These are phyloP conservation scores for Emmonsiellopsis sp. DNA, from an alignment of 2,329 filamentous ascomycete species.

Conservation along the genomic window DNA sequence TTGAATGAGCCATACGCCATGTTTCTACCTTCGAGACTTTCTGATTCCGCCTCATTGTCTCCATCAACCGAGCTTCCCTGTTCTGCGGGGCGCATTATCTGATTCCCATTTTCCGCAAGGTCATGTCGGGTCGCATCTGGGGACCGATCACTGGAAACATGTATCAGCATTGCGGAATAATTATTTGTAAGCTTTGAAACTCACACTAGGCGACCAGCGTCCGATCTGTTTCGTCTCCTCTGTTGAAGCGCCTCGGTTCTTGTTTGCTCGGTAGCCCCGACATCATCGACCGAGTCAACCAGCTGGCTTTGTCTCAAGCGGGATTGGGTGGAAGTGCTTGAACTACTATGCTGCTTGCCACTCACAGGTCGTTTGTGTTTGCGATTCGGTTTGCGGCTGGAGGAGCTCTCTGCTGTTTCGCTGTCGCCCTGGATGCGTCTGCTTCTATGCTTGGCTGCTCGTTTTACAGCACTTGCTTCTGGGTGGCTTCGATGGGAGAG, in stretches of 20 bases:
- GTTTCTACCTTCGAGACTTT: constrained; percentile 10
- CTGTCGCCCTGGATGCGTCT: constrained; percentile 20
- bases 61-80: not conserved
- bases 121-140: not conserved
- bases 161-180: not conserved
- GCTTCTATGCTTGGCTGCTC: constrained; percentile 28
- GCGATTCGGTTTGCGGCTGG: not conserved
- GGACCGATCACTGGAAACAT: not conserved
- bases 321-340: constrained; percentile 46
- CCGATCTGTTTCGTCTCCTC: constrained; percentile 49
- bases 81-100: not conserved
- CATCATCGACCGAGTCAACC: constrained; percentile 59
- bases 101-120: not conserved
- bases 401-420: constrained; percentile 8
- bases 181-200: not conserved
- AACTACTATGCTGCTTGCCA: constrained; percentile 28
- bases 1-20: constrained; percentile 25
- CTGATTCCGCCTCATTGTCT: constrained; percentile 12
- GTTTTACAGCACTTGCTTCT: constrained; percentile 28
- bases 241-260: constrained; percentile 55
- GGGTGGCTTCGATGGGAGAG: constrained; percentile 41
- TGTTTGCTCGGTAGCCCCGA: constrained; percentile 54
- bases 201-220: constrained; percentile 31
- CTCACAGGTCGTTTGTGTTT: constrained; percentile 2
- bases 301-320: constrained; percentile 47